These are phyloP conservation scores for Azolla pinnata DNA, from an alignment of 75 land plant genomes.

Conservation along the genomic window DNA sequence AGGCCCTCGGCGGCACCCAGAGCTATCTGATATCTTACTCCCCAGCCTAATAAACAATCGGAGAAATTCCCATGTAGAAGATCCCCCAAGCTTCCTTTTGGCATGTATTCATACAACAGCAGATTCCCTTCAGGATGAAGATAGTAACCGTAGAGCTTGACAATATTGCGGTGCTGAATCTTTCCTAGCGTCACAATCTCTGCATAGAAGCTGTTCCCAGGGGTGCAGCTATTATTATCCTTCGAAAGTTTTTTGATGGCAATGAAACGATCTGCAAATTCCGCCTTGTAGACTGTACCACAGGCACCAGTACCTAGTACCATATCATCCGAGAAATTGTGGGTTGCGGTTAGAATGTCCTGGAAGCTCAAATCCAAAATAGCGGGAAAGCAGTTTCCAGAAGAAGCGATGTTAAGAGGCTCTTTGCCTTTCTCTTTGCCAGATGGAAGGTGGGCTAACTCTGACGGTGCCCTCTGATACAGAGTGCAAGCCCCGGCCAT, in stretches of 20 bases:
- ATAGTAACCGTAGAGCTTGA: slow-evolving; percentile 68
- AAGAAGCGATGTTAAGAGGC: too few species aligned
- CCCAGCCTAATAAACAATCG: slow-evolving; percentile 49
- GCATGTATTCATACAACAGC: slow-evolving; percentile 86
- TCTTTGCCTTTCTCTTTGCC: slow-evolving; percentile 35
- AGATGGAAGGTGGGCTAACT: slow-evolving; percentile 31
- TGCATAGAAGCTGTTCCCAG: slow-evolving; percentile 57
- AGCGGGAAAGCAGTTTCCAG: slow-evolving; percentile 37
- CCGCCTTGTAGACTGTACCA: slow-evolving; percentile 46
- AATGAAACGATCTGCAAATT: slow-evolving; percentile 24
- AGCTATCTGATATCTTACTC: slow-evolving; percentile 55
- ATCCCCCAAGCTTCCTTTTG: slow-evolving; percentile 67
- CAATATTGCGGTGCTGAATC: slow-evolving; percentile 68
- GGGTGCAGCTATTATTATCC: slow-evolving; percentile 43
- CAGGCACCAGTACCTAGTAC: slow-evolving; percentile 55
- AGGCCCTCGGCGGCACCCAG: slow-evolving; percentile 74
- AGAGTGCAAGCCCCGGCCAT: slow-evolving; percentile 39
- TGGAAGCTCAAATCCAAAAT: slow-evolving; percentile 54
- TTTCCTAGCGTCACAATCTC: slow-evolving; percentile 63
- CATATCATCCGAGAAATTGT: slow-evolving; percentile 48
- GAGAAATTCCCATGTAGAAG: slow-evolving; percentile 46
- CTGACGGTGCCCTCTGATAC: slow-evolving; percentile 29
- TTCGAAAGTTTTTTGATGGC: slow-evolving; percentile 53
- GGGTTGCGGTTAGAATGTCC: slow-evolving; percentile 58
- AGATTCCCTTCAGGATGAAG: slow-evolving; percentile 33